A percentile compares a stretch with the other conserved stretches of the same genome.
These are phyloP conservation scores for Helicosporidium sp. DNA, from an alignment of 139 green algal species.

Conservation along the genomic window DNA sequence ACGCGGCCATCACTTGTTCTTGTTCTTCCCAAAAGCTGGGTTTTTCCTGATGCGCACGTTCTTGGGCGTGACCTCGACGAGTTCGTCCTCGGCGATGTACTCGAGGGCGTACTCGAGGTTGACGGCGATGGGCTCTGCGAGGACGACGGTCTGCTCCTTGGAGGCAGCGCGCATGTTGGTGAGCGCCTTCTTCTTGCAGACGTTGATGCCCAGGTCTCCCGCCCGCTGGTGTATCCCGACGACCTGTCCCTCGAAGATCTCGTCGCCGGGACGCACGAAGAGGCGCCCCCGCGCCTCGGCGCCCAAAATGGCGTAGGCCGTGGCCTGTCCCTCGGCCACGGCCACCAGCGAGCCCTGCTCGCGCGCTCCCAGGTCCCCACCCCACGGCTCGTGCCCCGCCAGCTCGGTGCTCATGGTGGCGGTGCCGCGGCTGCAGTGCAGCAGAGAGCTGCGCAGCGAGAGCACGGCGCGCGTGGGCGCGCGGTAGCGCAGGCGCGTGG, in stretches of 20 bases:
- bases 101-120: slow-evolving; percentile 86
- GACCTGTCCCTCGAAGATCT: slow-evolving; percentile 85
- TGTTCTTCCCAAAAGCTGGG: slow-evolving; percentile 26
- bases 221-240: slow-evolving; percentile 84
- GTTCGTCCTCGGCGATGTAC: slow-evolving; percentile 88
- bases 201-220: slow-evolving; percentile 87
- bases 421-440: slow-evolving; percentile 86
- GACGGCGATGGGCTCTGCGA: slow-evolving; percentile 53
- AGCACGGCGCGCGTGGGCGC: slow-evolving; percentile 87
- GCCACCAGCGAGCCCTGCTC: slow-evolving; percentile 78
- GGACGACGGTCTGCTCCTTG: slow-evolving; percentile 39
- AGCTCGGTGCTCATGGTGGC: slow-evolving; percentile 91
- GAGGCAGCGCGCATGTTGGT: slow-evolving; percentile 70
- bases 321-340: slow-evolving; percentile 64
- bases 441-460: slow-evolving; percentile 77
- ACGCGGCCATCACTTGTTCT: slow-evolving; percentile 10
- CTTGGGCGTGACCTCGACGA: slow-evolving; percentile 58
- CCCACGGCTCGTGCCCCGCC: slow-evolving; percentile 33
- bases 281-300: slow-evolving; percentile 76
- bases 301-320: slow-evolving; percentile 68
- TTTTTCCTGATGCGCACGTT: slow-evolving; percentile 61
- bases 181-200: slow-evolving; percentile 85
- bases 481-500: slow-evolving; percentile 53
- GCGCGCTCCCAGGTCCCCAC: slow-evolving; percentile 62
- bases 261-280: slow-evolving; percentile 64